A percentile compares a stretch with the other conserved stretches of the same genome.
Evolutionary conservation across 2,329 filamentous ascomycete species (phyloP).

Genomic region (Penicillium sp.): DNA sequence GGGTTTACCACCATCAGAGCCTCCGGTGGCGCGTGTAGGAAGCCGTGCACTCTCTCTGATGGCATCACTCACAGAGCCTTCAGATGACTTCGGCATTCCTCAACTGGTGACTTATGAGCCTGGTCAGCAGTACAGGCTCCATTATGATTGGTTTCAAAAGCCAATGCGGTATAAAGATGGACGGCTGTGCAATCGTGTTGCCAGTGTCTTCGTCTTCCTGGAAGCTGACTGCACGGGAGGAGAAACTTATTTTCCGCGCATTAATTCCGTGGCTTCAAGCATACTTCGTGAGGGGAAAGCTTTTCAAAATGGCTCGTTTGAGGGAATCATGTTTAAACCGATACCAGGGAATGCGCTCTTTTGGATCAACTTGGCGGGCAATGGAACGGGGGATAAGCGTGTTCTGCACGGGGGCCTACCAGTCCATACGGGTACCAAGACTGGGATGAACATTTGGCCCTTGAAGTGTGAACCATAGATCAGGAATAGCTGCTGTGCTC

Average conservation of each 20-base stretch:
- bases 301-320: neutral
- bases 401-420: conserved; percentile 3
- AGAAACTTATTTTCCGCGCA: conserved; percentile 3
- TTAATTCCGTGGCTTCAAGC: neutral
- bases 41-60: conserved; percentile 6
- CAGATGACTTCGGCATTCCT: neutral
- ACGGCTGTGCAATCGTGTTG: conserved; percentile 1
- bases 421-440: conserved; percentile 1
- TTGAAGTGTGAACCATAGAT: conserved; percentile 1
- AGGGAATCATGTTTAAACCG: conserved; percentile 2
- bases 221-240: neutral
- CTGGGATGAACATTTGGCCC: conserved; percentile 2
- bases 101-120: conserved; percentile 1
- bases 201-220: conserved; percentile 3
- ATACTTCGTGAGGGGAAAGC: neutral
- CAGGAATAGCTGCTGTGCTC: neutral
- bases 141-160: conserved; percentile 2
- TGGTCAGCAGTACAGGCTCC: conserved; percentile 1
- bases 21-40: neutral
- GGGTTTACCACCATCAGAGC: neutral
- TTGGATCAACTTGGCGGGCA: neutral
- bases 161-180: conserved; percentile 2
- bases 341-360: conserved; percentile 5
- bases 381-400: neutral
- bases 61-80: neutral